phyloP scores from a whole-genome alignment of 2,329 filamentous ascomycete species.

The Penicillium sp. region DNA sequence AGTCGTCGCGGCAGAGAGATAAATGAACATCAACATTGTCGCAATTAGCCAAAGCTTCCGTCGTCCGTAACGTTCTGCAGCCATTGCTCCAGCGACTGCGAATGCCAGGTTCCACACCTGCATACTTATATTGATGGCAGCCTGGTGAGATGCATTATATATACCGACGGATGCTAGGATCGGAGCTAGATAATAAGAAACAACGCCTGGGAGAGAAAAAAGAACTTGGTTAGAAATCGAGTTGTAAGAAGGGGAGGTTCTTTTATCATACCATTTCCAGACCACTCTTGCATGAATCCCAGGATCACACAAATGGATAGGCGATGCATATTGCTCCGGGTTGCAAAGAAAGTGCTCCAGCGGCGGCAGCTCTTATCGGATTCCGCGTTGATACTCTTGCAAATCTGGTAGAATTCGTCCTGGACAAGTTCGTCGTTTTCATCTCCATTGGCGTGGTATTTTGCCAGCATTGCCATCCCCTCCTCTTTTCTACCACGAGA shows the following conservation, averaged over 20 bases:
- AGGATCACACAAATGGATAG: constrained; percentile 20
- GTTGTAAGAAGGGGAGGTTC: not conserved
- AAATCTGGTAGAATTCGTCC: constrained; percentile 27
- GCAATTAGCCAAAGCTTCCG: constrained; percentile 16
- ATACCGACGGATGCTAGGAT: constrained; percentile 22
- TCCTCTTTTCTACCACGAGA: constrained; percentile 58
- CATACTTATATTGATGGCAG: constrained; percentile 17
- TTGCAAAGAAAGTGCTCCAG: constrained; percentile 20
- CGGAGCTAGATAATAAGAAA: constrained; percentile 24
- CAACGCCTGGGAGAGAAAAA: constrained; percentile 10
- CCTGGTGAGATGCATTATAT: constrained; percentile 9
- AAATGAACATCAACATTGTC: constrained; percentile 16
- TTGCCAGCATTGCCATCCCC: constrained; percentile 56
- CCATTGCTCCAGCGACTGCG: constrained; percentile 4
- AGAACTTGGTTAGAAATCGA: not conserved
- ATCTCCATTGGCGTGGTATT: constrained; percentile 57
- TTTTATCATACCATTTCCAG: constrained; percentile 7
- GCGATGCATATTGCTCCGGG: constrained; percentile 20
- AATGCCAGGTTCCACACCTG: constrained; percentile 12
- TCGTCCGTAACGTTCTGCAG: constrained; percentile 12
- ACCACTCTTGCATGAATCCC: constrained; percentile 24
- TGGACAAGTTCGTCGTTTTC: constrained; percentile 23
- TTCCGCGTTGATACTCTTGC: constrained; percentile 20
- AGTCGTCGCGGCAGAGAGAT: constrained; percentile 14
- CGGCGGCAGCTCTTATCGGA: constrained; percentile 12